phyloP scores from a whole-genome alignment of 306 rosid genomes.

The cucumber (Cucumis sativus) region DNA sequence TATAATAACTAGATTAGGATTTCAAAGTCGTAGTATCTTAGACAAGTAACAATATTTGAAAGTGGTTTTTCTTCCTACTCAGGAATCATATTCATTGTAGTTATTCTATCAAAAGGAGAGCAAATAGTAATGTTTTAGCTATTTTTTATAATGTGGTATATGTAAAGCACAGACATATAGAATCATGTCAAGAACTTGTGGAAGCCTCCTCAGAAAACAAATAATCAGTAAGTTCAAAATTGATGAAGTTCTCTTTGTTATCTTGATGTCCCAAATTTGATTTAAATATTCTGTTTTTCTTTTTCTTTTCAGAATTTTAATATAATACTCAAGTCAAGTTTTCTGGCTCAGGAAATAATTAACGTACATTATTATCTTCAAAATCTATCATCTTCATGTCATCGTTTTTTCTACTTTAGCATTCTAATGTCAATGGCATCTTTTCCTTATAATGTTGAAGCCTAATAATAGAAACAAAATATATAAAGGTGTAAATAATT shows the following conservation, averaged over 20 bases:
- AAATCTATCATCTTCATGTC: background rate
- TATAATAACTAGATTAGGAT: background rate
- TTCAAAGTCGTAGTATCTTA: background rate
- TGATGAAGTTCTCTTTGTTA: background rate
- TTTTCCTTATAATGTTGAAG: background rate
- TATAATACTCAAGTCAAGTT: background rate
- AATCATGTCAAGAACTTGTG: background rate
- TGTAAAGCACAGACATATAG: background rate
- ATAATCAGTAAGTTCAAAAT: background rate
- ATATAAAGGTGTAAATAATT: background rate
- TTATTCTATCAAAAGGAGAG: background rate
- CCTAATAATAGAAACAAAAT: background rate
- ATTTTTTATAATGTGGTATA: background rate
- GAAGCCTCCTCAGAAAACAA: background rate
- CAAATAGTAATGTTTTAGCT: background rate
- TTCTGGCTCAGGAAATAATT: constrained; percentile 6
- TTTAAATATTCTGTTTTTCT: background rate
- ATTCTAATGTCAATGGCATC: background rate
- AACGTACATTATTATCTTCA: background rate
- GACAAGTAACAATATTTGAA: background rate
- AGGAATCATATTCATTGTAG: background rate
- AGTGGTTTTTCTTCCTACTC: background rate
- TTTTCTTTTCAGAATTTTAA: background rate
- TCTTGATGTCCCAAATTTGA: background rate
- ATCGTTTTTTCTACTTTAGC: background rate